Evolutionary conservation across 192 early-diverging fungal species (phyloP).

Genomic region (Oehlia diaphana): DNA sequence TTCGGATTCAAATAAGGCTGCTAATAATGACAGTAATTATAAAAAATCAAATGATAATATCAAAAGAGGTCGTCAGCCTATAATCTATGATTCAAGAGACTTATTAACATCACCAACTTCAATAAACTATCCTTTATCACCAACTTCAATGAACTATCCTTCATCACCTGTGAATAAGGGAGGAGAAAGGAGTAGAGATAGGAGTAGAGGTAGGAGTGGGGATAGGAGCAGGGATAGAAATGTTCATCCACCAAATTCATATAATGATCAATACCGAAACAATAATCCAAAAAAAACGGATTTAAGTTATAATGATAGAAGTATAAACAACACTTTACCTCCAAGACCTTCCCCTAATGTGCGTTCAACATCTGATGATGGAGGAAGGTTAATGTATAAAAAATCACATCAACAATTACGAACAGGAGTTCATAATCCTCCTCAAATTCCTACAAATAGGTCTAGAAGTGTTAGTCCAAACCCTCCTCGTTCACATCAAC

Average conservation of each 20-base stretch:
- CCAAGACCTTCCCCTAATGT: neutral
- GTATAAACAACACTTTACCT: neutral
- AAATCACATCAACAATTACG: neutral
- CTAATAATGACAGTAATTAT: neutral
- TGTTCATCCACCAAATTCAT: neutral
- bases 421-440: neutral
- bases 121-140: neutral
- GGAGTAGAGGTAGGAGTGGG: neutral
- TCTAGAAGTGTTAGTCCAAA: slow-evolving; percentile 16
- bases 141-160: neutral
- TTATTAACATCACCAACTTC: neutral
- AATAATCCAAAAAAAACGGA: neutral
- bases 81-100: neutral
- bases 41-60: neutral
- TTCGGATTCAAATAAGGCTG: neutral
- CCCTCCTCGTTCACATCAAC: neutral
- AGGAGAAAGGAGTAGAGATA: neutral
- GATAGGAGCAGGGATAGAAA: neutral
- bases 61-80: neutral
- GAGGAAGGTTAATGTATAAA: neutral
- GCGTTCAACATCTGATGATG: neutral
- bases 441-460: neutral
- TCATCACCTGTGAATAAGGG: neutral
- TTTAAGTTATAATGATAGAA: neutral
- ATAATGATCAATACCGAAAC: neutral